Conservation (phyloP, 768 basidiomycete species). For the Sistotremastrum niveocremeum region DNA sequence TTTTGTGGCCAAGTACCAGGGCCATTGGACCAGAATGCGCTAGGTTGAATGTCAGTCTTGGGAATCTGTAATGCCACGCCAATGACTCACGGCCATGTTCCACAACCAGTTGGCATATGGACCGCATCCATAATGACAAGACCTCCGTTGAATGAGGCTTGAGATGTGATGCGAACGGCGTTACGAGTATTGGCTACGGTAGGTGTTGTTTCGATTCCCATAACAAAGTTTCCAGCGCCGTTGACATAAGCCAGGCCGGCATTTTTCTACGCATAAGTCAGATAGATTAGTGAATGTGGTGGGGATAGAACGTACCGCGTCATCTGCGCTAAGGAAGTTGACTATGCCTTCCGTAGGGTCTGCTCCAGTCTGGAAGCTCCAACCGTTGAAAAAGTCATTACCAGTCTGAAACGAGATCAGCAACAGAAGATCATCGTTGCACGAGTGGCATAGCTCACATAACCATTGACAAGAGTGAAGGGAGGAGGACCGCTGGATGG, state of each 20-base stretch:
- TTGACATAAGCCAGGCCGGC: conserved; percentile 56
- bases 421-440: conserved; percentile 27
- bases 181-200: conserved; percentile 53
- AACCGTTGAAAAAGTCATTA: conserved; percentile 66
- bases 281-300: not conserved
- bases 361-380: conserved; percentile 50
- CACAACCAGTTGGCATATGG: conserved; percentile 87
- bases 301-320: conserved; percentile 31
- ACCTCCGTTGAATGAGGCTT: conserved; percentile 25
- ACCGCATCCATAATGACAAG: conserved; percentile 72
- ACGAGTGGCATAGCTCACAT: conserved; percentile 40
- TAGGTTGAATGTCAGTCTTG: conserved; percentile 1
- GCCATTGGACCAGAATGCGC: conserved; percentile 40
- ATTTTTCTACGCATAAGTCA: conserved; percentile 23
- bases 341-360: conserved; percentile 76
- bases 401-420: conserved; percentile 22
- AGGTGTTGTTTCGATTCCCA: conserved; percentile 80
- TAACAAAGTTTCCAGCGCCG: conserved; percentile 59
- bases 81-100: conserved; percentile 57
- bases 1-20: conserved; percentile 45
- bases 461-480: conserved; percentile 6
- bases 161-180: conserved; percentile 58
- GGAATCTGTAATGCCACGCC: not conserved
- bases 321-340: conserved; percentile 47
- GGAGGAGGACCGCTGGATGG: conserved; percentile 5